Conservation (phyloP, 345 rosid species). For the Erodium maritimum region DNA sequence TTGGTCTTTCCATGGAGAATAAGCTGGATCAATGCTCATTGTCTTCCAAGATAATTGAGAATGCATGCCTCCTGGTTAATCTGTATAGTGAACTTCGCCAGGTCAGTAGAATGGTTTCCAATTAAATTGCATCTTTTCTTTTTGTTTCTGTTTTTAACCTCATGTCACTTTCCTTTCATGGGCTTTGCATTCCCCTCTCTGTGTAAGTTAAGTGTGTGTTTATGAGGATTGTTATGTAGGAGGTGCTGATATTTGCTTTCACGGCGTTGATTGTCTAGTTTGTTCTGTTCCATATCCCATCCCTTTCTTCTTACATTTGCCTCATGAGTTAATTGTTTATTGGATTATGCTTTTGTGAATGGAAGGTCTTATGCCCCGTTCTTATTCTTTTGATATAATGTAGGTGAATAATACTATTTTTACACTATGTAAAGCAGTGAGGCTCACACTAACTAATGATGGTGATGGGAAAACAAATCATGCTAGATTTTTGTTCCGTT, state of each 20-base stretch:
- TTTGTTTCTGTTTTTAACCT: background rate
- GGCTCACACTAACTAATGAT: constrained; percentile 28
- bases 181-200: background rate
- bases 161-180: background rate
- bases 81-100: constrained; percentile 80
- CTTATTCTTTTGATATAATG: constrained; percentile 17
- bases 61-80: constrained; percentile 65
- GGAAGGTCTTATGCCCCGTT: background rate
- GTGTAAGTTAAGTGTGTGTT: no score
- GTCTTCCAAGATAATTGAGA: constrained; percentile 28
- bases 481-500: constrained; percentile 11
- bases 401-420: constrained; percentile 59
- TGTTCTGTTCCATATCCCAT: constrained; percentile 2
- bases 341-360: no score
- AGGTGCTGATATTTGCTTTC: no score
- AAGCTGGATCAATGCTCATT: constrained; percentile 23
- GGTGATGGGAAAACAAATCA: constrained; percentile 15
- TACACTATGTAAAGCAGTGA: constrained; percentile 61
- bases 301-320: background rate
- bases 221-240: background rate
- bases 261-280: no score
- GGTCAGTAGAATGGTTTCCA: constrained; percentile 39
- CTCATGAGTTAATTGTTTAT: background rate
- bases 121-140: background rate
- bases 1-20: constrained; percentile 26